Evolutionary conservation across 2,329 filamentous ascomycete genomes (phyloP), one percentile per base, ranked within the genome.

Genomic region (Coniella lustricola): DNA sequence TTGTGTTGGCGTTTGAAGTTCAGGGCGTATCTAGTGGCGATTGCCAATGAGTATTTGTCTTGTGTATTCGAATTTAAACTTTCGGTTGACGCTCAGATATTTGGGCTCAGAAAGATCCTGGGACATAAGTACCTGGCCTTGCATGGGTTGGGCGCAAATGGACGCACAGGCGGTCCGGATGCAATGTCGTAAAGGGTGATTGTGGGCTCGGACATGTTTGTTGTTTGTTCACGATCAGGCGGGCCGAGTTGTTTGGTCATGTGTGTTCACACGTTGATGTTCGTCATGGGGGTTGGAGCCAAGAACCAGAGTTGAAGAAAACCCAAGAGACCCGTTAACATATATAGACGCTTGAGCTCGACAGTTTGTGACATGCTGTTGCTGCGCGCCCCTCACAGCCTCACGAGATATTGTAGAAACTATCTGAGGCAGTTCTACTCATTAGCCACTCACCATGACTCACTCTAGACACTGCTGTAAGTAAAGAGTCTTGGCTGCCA

Each of bases 111-210:
- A n/a, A n/a, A n/a, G n/a, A n/a, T n/a, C n/a, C n/a, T n/a, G n/a
- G n/a, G n/a, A n/a, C n/a, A n/a, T n/a, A 25, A 32, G 7, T 55
- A 57, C 50, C 63, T 56, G 7, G 57, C 41, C 46, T 66, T 67
- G 57, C 60, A 64, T 1, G 63, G 63, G 48, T 65, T 67, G 12
- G 60, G 58, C 1, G 63, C 58, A 38, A 49, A 62, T 8, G 59
- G 51, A 3, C 54, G 0, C 0, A 40, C 16, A 3, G 70, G 66
- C 0, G 66, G 62, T 0, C 54, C 58, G 1, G 59, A 63, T 7
- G 62, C 64, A 37, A 74, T 72, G 56, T 73, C 70, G 56, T 73
- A 74, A 48, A 72, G 63, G 62, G 29, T 54, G 54, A 34, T 55
- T 51, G n/a, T 13, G 38, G 54, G 48, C 50, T 46, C 20, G 2